These are phyloP conservation scores for Gymnopilus junonius DNA, from an alignment of 768 basidiomycete species.

Conservation along the genomic window DNA sequence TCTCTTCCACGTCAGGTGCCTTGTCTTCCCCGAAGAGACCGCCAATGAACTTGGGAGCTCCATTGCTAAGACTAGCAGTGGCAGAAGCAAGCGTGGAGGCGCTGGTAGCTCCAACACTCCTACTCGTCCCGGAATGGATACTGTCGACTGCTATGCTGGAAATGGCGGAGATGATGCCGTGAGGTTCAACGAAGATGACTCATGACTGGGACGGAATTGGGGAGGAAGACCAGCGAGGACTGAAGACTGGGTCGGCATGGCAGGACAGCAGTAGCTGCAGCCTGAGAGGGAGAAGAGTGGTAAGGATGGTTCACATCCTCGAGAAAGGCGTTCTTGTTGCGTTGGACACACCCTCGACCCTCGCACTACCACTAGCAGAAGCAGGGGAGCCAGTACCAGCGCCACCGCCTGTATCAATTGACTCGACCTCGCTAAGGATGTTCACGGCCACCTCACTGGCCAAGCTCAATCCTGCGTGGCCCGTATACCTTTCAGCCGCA, in stretches of 20 bases:
- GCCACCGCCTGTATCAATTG: too few species aligned
- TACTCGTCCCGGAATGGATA: not conserved
- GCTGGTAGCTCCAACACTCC: not conserved
- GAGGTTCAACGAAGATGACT: not conserved
- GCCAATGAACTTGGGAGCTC: conserved; percentile 10
- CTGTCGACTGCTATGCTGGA: not conserved
- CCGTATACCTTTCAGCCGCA: conserved; percentile 20
- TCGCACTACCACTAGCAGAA: not conserved
- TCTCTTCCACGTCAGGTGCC: conserved; percentile 6
- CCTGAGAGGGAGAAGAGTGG: too few species aligned
- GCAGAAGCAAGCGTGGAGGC: not conserved
- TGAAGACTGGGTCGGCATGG: conserved; percentile 15
- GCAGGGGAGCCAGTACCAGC: not conserved
- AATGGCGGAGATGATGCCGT: not conserved
- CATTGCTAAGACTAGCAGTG: not conserved
- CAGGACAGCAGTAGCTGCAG: not conserved
- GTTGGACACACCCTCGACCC: too few species aligned
- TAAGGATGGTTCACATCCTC: not conserved
- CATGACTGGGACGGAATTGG: not conserved
- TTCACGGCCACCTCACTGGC: conserved; percentile 3
- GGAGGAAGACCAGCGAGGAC: not conserved
- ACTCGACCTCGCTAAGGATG: not conserved
- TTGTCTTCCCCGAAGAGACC: conserved; percentile 17
- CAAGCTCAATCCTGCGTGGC: conserved; percentile 21
- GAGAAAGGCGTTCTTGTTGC: not conserved